Percentiles rank a stretch among this genome's conserved stretches.
These are phyloP conservation scores for Poterioochromonas sp. DNA, from an alignment of 352 stramenopile genomes.

Conservation along the genomic window DNA sequence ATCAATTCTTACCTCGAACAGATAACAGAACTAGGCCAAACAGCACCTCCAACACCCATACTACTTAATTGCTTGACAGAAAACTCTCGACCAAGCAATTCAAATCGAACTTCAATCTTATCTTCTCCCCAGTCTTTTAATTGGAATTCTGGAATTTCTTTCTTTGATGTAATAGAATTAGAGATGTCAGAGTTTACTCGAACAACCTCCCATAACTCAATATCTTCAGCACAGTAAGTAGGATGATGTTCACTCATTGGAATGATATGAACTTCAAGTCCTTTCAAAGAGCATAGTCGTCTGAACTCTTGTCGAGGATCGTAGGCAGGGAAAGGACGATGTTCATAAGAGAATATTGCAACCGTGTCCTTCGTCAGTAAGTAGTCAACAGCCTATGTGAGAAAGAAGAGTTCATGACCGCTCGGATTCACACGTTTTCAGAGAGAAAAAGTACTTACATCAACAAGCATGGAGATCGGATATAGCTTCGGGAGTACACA, in stretches of 20 bases:
- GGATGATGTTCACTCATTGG: constrained; percentile 40
- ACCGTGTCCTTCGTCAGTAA: constrained; percentile 45
- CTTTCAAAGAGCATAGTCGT: constrained; percentile 50
- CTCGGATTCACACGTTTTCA: no score
- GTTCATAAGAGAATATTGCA: constrained; percentile 67
- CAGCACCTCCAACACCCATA: background rate
- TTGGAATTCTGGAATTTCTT: background rate
- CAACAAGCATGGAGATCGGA: constrained; percentile 79
- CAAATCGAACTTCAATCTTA: background rate
- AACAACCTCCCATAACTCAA: constrained; percentile 60
- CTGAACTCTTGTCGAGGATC: constrained; percentile 64
- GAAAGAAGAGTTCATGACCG: no score
- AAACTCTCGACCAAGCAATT: background rate
- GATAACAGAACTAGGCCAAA: background rate
- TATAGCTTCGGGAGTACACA: constrained; percentile 88
- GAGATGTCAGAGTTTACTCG: background rate
- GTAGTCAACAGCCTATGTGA: constrained; percentile 56
- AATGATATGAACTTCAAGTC: constrained; percentile 10
- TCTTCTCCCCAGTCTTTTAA: background rate
- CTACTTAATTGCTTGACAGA: background rate
- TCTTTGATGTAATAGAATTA: background rate
- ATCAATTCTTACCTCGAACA: background rate
- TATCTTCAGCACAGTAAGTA: constrained; percentile 59
- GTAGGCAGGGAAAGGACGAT: constrained; percentile 61
- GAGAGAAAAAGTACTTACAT: no score